phyloP scores from a whole-genome alignment of 352 stramenopile genomes.

The Phytophthora pisi region DNA sequence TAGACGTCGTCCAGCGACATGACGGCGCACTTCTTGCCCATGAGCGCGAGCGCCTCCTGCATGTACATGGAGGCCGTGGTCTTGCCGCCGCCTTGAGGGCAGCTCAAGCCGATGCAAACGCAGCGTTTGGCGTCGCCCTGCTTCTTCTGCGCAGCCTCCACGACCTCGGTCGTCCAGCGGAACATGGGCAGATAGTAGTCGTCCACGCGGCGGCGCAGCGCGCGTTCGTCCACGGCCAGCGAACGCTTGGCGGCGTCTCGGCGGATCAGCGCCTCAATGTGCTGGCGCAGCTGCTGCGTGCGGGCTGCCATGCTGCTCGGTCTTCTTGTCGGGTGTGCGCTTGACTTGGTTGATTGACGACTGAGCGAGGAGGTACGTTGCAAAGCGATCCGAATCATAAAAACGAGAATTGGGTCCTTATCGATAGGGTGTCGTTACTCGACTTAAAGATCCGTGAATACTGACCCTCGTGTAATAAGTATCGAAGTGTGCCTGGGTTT shows the following conservation, averaged over 20 bases:
- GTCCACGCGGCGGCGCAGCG: conserved; percentile 61
- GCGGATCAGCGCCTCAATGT: conserved; percentile 65
- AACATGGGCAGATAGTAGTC: conserved; percentile 84
- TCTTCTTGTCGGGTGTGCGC: not conserved
- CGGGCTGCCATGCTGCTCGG: conserved; percentile 23
- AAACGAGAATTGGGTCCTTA: conserved; percentile 1
- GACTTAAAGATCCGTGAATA: not conserved
- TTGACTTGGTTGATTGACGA: conserved; percentile 14
- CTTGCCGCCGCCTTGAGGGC: conserved; percentile 85
- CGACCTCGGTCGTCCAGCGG: conserved; percentile 64
- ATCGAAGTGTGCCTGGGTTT: not conserved
- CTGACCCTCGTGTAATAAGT: not conserved
- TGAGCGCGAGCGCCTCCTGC: conserved; percentile 56
- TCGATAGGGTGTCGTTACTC: not conserved
- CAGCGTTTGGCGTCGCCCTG: conserved; percentile 36
- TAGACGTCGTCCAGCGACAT: conserved; percentile 90
- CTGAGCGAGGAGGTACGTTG: not conserved
- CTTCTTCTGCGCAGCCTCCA: conserved; percentile 42
- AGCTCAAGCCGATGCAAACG: conserved; percentile 81
- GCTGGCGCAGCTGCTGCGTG: conserved; percentile 41
- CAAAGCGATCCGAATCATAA: conserved; percentile 1
- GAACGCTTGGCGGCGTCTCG: conserved; percentile 38
- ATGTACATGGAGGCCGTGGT: conserved; percentile 82
- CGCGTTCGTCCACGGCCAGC: conserved; percentile 41
- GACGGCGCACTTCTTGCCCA: conserved; percentile 69